Conservation (phyloP, 345 rosid species). For the Boechera retrofracta region DNA sequence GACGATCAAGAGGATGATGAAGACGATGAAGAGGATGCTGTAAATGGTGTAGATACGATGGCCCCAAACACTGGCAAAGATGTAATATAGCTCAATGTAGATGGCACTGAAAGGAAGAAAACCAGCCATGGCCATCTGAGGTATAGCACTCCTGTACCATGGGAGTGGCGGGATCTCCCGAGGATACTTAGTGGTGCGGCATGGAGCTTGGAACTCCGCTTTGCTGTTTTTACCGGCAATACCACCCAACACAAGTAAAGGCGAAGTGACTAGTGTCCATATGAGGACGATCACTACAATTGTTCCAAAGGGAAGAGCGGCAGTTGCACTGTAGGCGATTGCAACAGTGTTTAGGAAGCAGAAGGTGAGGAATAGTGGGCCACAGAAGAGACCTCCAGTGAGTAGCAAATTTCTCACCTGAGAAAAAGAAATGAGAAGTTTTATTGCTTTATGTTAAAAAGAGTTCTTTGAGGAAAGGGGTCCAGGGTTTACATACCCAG, state of each 20-base stretch:
- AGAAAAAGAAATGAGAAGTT: background rate
- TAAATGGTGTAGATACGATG: conserved; percentile 80
- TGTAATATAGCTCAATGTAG: conserved; percentile 78
- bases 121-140: conserved; percentile 95
- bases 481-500: conserved; percentile 60
- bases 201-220: conserved; percentile 92
- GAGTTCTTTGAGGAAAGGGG: background rate
- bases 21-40: conserved; percentile 78
- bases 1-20: conserved; percentile 75
- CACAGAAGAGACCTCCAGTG: conserved; percentile 90
- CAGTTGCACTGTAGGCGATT: conserved; percentile 80
- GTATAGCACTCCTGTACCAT: conserved; percentile 82
- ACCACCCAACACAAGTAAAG: conserved; percentile 88
- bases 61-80: conserved; percentile 84
- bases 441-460: background rate
- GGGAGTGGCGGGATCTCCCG: conserved; percentile 82
- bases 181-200: conserved; percentile 86
- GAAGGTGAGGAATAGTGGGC: conserved; percentile 83
- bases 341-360: conserved; percentile 93
- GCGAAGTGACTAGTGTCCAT: conserved; percentile 86
- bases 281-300: conserved; percentile 84
- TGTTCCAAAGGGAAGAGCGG: conserved; percentile 86
- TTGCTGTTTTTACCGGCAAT: conserved; percentile 93
- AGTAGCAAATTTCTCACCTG: conserved; percentile 85
- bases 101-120: conserved; percentile 82